These are phyloP conservation scores for Rhypophila decipiens DNA, from an alignment of 495 filamentous ascomycete genomes.

Conservation along the genomic window DNA sequence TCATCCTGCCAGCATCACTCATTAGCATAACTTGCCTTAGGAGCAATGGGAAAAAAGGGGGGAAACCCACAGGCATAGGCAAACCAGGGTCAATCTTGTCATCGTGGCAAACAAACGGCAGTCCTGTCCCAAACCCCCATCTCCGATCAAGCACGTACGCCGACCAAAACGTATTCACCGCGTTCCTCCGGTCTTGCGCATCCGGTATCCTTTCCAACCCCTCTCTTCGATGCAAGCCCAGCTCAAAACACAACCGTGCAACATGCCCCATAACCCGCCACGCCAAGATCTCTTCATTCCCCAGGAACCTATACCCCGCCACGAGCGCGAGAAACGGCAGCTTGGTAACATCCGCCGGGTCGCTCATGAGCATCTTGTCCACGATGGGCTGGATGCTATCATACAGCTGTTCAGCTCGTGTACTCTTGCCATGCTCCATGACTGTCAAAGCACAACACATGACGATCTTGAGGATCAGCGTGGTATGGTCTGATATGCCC, in stretches of 20 bases:
- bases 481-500: constrained; percentile 59
- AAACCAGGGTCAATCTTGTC: constrained; percentile 74
- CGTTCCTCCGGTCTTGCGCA: constrained; percentile 55
- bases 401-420: constrained; percentile 63
- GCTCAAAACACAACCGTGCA: constrained; percentile 68
- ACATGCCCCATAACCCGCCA: constrained; percentile 76
- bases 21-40: not conserved
- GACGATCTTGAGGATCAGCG: constrained; percentile 70
- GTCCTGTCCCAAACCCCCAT: constrained; percentile 75
- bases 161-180: constrained; percentile 70
- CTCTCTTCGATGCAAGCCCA: constrained; percentile 72
- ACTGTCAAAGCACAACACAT: constrained; percentile 67
- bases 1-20: constrained; percentile 51
- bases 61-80: constrained; percentile 61
- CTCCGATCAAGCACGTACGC: constrained; percentile 73
- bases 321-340: constrained; percentile 69
- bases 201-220: constrained; percentile 60
- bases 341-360: constrained; percentile 57
- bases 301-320: constrained; percentile 79
- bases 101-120: constrained; percentile 77
- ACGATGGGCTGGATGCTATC: constrained; percentile 62
- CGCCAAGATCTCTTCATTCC: constrained; percentile 70
- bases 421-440: constrained; percentile 70
- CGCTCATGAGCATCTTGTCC: constrained; percentile 61
- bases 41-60: not conserved